phyloP scores from a whole-genome alignment of 331 rosid species.

The Malus hybrid region DNA sequence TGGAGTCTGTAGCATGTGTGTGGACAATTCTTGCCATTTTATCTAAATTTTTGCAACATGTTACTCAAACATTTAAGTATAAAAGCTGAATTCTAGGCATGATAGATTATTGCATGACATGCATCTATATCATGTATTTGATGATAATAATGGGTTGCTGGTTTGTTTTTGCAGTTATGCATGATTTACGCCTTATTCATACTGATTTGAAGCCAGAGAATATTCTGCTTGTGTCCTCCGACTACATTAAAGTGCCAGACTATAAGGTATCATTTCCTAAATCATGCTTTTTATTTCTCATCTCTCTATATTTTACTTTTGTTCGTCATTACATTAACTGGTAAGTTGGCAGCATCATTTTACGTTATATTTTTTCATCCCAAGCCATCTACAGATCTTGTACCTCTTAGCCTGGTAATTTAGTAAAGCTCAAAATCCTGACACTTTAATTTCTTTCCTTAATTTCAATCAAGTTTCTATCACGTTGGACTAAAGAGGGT shows the following conservation, averaged over 20 bases:
- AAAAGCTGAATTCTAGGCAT: conserved; percentile 11
- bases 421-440: conserved; percentile 1
- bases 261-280: conserved; percentile 41
- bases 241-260: conserved; percentile 64
- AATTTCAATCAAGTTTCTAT: conserved; percentile 40
- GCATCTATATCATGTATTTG: not conserved
- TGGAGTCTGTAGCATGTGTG: conserved; percentile 95
- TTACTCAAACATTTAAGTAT: conserved; percentile 9
- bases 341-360: not conserved
- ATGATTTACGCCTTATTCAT: conserved; percentile 68
- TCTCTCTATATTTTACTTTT: not conserved
- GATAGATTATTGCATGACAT: not conserved
- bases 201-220: conserved; percentile 85
- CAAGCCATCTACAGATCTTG: conserved; percentile 2
- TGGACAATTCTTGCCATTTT: conserved; percentile 63
- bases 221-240: conserved; percentile 63
- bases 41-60: conserved; percentile 24
- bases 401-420: conserved; percentile 1
- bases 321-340: not conserved
- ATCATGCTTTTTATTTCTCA: not conserved
- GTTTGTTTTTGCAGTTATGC: conserved; percentile 58
- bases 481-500: conserved; percentile 55
- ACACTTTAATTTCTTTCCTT: not conserved
- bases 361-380: not conserved
- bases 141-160: not conserved